phyloP scores from a whole-genome alignment of 768 basidiomycete species.

The Auriscalpium orientale region DNA sequence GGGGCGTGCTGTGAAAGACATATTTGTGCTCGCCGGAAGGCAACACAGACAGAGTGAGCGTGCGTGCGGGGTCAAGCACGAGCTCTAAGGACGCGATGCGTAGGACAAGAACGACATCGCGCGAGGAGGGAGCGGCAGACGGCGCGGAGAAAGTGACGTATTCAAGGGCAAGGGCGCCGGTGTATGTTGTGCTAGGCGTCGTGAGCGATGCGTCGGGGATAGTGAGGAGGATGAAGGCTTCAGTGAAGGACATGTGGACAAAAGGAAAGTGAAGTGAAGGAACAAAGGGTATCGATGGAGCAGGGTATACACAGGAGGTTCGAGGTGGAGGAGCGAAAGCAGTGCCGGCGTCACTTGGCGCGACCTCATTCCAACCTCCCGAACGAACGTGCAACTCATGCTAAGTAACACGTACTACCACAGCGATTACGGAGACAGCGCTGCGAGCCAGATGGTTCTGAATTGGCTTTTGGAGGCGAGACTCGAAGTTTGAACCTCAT shows the following conservation, averaged over 20 bases:
- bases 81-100: slow-evolving; percentile 11
- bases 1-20: slow-evolving; percentile 11
- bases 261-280: not conserved
- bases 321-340: too few relatives aligned
- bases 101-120: slow-evolving; percentile 14
- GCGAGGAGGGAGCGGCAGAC: not conserved
- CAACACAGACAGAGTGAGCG: slow-evolving; percentile 3
- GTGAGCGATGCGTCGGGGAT: slow-evolving; percentile 9
- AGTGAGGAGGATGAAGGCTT: slow-evolving; percentile 11
- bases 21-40: slow-evolving; percentile 7
- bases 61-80: slow-evolving; percentile 11
- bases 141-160: slow-evolving; percentile 7
- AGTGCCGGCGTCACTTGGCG: too few relatives aligned
- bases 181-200: slow-evolving; percentile 6
- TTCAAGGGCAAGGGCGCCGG: slow-evolving; percentile 9
- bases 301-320: too few relatives aligned
- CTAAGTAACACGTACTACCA: too few relatives aligned
- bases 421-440: too few relatives aligned
- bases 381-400: too few relatives aligned
- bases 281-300: too few relatives aligned
- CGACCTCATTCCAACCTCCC: too few relatives aligned
- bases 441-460: too few relatives aligned
- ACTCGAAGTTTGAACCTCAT: too few relatives aligned
- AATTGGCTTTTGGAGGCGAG: too few relatives aligned
- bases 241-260: not conserved